Evolutionary conservation across 164 flowering plant species (phyloP), one percentile per base, ranked within the genome.

Genomic region (Stephania japonica): DNA sequence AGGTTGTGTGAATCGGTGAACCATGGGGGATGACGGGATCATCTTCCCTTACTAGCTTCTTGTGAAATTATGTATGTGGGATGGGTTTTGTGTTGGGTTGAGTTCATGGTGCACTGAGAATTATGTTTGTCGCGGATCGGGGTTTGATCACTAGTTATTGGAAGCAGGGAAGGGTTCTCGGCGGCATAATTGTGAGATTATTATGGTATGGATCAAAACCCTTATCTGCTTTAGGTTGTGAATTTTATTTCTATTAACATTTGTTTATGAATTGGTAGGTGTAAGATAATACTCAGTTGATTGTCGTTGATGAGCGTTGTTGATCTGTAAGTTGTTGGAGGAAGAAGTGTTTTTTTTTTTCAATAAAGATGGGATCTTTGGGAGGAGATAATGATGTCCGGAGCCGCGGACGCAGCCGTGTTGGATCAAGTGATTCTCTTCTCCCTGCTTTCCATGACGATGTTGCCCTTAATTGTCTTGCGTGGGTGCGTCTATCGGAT

Each of bases 381-480:
- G 79, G 73, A 73, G 84, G 78, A 79, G 85, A 75, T 72, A 68
- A 78, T 82, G 87, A 81, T 82, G 87, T 82, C 73, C 77, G 74
- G 23, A 12, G 72, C 62, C 61, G 18, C 19, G 13, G n/a, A 25
- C 67, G 70, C 24, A 26, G 44, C 41, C 44, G 42, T 69, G 65
- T 64, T 44, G 75, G 78, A 72, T 77, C 83, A 74, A 80, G 47
- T 80, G 88, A 84, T 80, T 83, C 86, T 67, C 86, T 88, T 76
- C 80, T 88, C 70, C 89, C 88, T 10, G 88, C 87, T 69, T 84
- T 88, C 7, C 73, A 81, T 68, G 88, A 88, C 71, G 91, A 88
- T 62, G 85, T 84, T 56, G 83, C 88, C 4, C 66, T 88, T 72
- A 78, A 78, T 59, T 84, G 90, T 75, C 86, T 88, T 70, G 88